Conservation (phyloP, 1,139 yeast species). For the Kazachstania sp. region DNA sequence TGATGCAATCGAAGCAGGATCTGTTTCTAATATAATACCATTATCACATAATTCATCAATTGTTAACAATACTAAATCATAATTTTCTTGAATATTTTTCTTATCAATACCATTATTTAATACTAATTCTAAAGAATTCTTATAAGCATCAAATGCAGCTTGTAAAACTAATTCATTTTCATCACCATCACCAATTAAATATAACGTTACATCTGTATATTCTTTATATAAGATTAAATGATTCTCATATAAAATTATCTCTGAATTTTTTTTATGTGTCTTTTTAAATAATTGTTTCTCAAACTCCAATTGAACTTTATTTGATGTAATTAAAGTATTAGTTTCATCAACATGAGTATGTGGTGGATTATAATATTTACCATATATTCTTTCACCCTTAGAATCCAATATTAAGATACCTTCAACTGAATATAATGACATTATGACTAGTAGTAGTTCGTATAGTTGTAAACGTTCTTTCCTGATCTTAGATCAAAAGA, state of each 20-base stretch:
- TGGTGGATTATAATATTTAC: constrained; percentile 76
- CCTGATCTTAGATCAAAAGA: neutral
- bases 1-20: constrained; percentile 75
- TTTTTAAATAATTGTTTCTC: constrained; percentile 67
- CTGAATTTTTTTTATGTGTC: constrained; percentile 72
- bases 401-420: constrained; percentile 74
- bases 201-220: constrained; percentile 60
- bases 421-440: constrained; percentile 65
- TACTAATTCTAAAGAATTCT: constrained; percentile 72
- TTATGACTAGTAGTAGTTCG: neutral
- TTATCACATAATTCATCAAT: constrained; percentile 90
- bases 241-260: constrained; percentile 70
- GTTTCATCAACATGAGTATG: constrained; percentile 32
- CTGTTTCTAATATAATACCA: constrained; percentile 85
- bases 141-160: constrained; percentile 68
- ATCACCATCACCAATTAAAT: constrained; percentile 61
- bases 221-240: constrained; percentile 79
- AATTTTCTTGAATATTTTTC: constrained; percentile 68
- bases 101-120: constrained; percentile 72
- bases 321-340: constrained; percentile 32
- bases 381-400: constrained; percentile 70
- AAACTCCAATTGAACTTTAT: constrained; percentile 64
- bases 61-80: constrained; percentile 77
- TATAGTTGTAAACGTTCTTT: neutral
- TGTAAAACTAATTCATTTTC: constrained; percentile 83